Evolutionary conservation across 2,329 filamentous ascomycete species (phyloP).

Genomic region (Ophiocordyceps unilateralis): DNA sequence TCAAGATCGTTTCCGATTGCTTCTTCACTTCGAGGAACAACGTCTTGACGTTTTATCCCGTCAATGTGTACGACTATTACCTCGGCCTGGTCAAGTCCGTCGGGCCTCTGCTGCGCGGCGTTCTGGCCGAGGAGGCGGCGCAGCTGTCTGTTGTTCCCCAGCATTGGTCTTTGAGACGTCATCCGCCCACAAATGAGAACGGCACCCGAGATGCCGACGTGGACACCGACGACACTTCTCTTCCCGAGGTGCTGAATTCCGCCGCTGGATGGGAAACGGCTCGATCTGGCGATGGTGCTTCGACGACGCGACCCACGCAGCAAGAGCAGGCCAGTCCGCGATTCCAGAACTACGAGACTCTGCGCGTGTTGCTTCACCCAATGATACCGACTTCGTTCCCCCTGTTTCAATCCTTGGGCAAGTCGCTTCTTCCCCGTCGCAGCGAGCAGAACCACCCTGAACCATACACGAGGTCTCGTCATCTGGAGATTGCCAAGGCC

Average conservation of each 20-base stretch:
- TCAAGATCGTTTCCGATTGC: slow-evolving; percentile 56
- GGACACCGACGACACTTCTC: slow-evolving; percentile 13
- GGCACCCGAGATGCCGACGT: slow-evolving; percentile 6
- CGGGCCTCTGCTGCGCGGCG: slow-evolving; percentile 60
- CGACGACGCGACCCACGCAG: slow-evolving; percentile 17
- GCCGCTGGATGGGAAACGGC: slow-evolving; percentile 11
- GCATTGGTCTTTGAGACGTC: slow-evolving; percentile 33
- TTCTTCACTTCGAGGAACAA: slow-evolving; percentile 54
- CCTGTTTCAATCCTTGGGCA: slow-evolving; percentile 74
- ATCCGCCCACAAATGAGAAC: slow-evolving; percentile 10
- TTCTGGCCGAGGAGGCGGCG: slow-evolving; percentile 70
- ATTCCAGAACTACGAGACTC: slow-evolving; percentile 59
- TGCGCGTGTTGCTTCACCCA: slow-evolving; percentile 62
- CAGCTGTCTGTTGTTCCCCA: slow-evolving; percentile 58
- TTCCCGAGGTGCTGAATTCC: slow-evolving; percentile 15
- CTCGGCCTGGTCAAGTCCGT: slow-evolving; percentile 55
- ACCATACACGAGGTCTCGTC: slow-evolving; percentile 32
- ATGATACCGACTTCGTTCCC: slow-evolving; percentile 66
- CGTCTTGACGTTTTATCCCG: slow-evolving; percentile 48
- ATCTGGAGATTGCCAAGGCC: slow-evolving; percentile 41
- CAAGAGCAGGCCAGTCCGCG: slow-evolving; percentile 25
- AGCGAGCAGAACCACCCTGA: slow-evolving; percentile 37
- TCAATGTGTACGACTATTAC: slow-evolving; percentile 80
- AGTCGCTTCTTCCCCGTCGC: slow-evolving; percentile 59
- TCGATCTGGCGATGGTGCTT: slow-evolving; percentile 7